Evolutionary conservation across 345 rosid species (phyloP), one percentile per base, ranked within the genome.

Genomic region (Ailanthus altissimus): DNA sequence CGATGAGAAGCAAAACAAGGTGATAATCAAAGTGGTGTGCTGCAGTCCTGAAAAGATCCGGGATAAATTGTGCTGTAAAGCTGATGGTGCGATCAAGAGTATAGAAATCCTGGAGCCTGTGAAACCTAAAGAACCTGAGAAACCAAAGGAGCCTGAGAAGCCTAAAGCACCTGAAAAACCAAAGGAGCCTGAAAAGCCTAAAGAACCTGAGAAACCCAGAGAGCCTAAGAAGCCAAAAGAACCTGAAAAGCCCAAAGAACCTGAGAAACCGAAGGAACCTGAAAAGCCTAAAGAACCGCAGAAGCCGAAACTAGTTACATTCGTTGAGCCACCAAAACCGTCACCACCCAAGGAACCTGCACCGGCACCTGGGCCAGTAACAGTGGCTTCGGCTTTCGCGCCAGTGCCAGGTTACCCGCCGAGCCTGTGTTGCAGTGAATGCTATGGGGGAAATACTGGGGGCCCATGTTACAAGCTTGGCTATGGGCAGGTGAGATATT

Each of bases 21-120:
- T 91, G 78, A 77, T 75, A 56, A 85, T 95, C 82, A 95, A 84
- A 10, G 97, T 95, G 28, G 89, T 85, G 14, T 88, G 93, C 62
- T 90, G 98, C 80, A 84, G 88, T 60, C 98, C 97, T 0, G 97
- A 94, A 64, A 88, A 80, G 81, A 84, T 91, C 15, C 84, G 83
- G 81, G 83, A 83, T 70, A 90, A 89, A 78, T 77, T 92, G n/a
- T 82, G 88, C 65, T 58, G 81, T 80, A 89, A 86, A 75, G 94
- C 91, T 5, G 89, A 88, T 32, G 84, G 85, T 11, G 54, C 84
- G 2, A 83, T 92, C 59, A 81, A 88, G 71, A 84, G 92, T 58
- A 86, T 92, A 14, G 89, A 85, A 78, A 86, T 90, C 77, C 75
- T 67, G 43, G 16, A 72, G 45, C 82, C 79, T 0, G 65, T 73